Percentiles rank a stretch among this genome's conserved stretches.
Evolutionary conservation across 768 basidiomycete genomes (phyloP).

Genomic region (Xerocomus potaroensis): DNA sequence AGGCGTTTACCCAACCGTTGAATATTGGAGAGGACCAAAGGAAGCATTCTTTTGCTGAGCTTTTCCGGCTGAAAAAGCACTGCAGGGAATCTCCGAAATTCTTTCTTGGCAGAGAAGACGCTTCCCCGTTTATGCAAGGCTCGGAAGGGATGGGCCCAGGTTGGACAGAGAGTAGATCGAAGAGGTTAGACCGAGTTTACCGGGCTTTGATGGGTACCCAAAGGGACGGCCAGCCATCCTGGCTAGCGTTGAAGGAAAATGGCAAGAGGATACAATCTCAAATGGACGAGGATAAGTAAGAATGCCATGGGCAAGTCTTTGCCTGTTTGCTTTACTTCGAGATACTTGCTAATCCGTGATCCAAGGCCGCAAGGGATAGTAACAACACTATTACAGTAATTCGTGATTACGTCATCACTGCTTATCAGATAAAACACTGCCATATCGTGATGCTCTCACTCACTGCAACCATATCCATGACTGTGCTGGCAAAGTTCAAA

Average conservation of each 20-base stretch:
- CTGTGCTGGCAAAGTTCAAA: conserved; percentile 24
- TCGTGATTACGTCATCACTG: background rate
- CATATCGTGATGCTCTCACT: background rate
- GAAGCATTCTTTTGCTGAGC: conserved; percentile 12
- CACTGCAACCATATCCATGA: conserved; percentile 16
- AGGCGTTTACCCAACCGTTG: conserved; percentile 44
- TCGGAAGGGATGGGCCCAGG: conserved; percentile 29
- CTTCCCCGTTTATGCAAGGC: background rate
- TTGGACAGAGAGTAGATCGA: conserved; percentile 26
- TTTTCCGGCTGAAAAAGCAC: conserved; percentile 11
- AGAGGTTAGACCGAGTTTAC: conserved; percentile 23
- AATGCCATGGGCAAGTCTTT: conserved; percentile 9
- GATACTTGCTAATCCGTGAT: conserved; percentile 1
- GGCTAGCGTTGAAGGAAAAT: conserved; percentile 31
- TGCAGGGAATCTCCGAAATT: conserved; percentile 19
- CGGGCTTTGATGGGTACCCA: conserved; percentile 27
- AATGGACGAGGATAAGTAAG: conserved; percentile 9
- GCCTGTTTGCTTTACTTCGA: background rate
- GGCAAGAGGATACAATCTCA: conserved; percentile 16
- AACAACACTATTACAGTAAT: too few relatives aligned
- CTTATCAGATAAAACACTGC: conserved; percentile 2
- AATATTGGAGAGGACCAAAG: conserved; percentile 16
- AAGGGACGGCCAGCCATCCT: conserved; percentile 30
- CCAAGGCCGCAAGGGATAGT: background rate
- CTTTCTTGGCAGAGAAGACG: conserved; percentile 27